Conservation (phyloP, 2,329 filamentous ascomycete species). For the Trichoderma pleuroti region DNA sequence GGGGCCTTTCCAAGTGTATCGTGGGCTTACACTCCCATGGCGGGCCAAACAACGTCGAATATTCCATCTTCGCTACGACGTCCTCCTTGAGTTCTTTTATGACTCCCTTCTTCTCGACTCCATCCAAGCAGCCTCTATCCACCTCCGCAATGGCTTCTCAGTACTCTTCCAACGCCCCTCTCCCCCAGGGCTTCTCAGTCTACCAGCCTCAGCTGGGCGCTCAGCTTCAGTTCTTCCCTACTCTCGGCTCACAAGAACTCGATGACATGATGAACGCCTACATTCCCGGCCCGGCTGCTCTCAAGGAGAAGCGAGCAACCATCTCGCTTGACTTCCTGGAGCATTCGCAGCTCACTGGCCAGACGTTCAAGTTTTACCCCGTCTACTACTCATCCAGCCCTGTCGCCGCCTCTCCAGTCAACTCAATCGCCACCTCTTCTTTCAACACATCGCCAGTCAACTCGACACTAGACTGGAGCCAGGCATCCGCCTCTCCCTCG, state of each 20-base stretch:
- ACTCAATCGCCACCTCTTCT: constrained; percentile 47
- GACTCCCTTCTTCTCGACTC: background rate
- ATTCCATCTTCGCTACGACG: background rate
- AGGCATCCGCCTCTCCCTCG: constrained; percentile 31
- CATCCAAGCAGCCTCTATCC: background rate
- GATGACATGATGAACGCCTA: constrained; percentile 58
- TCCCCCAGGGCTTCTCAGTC: constrained; percentile 54
- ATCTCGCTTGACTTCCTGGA: constrained; percentile 60
- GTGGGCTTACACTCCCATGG: constrained; percentile 20
- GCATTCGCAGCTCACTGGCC: constrained; percentile 50
- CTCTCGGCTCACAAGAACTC: constrained; percentile 59
- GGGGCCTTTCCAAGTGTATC: background rate
- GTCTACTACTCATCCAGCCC: constrained; percentile 39
- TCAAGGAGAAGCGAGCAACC: constrained; percentile 56
- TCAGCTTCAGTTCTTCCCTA: constrained; percentile 62
- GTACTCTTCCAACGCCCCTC: constrained; percentile 23
- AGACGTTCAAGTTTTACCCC: constrained; percentile 59
- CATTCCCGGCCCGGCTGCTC: constrained; percentile 49
- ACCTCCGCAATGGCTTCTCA: constrained; percentile 28
- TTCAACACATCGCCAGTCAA: constrained; percentile 49
- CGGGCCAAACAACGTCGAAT: background rate
- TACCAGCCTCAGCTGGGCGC: constrained; percentile 56
- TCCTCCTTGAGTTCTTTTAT: background rate
- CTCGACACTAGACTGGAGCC: constrained; percentile 47
- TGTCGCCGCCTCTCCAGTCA: constrained; percentile 42